Percentiles rank a stretch among this genome's conserved stretches.
These are phyloP conservation scores for Groenewaldozyma tartarivorans DNA, from an alignment of 805 yeast genomes.

Conservation along the genomic window DNA sequence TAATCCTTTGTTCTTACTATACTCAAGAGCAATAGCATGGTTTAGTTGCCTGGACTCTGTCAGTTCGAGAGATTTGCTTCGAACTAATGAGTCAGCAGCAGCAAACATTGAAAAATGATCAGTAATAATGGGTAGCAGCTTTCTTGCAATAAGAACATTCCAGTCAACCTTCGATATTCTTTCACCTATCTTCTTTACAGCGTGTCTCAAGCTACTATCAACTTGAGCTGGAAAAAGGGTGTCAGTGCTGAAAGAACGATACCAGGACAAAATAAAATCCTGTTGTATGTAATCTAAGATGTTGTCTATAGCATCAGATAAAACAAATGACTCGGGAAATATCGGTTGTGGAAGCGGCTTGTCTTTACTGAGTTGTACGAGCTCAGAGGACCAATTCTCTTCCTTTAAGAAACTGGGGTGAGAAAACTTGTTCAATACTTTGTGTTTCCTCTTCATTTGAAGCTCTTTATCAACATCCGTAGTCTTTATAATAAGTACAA, in stretches of 20 bases:
- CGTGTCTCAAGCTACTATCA: conserved; percentile 34
- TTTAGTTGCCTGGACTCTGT: conserved; percentile 32
- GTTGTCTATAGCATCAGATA: conserved; percentile 44
- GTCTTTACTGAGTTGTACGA: conserved; percentile 7
- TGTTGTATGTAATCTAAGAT: conserved; percentile 39
- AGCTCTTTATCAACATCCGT: conserved; percentile 4
- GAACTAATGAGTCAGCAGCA: conserved; percentile 29
- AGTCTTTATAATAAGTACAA: conserved; percentile 6
- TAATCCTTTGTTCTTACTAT: conserved; percentile 37
- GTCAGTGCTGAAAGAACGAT: conserved; percentile 33
- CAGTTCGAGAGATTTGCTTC: conserved; percentile 19
- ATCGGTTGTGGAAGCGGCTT: conserved; percentile 9
- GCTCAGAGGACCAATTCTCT: conserved; percentile 9
- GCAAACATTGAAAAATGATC: conserved; percentile 50
- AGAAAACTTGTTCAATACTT: not conserved
- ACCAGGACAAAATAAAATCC: conserved; percentile 55
- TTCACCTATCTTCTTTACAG: conserved; percentile 33
- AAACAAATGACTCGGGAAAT: conserved; percentile 38
- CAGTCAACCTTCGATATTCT: conserved; percentile 41
- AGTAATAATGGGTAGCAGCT: conserved; percentile 54
- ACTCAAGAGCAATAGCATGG: conserved; percentile 35
- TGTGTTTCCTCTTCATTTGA: conserved; percentile 1
- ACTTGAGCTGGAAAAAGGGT: conserved; percentile 35
- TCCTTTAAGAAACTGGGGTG: conserved; percentile 7
- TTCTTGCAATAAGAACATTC: conserved; percentile 47